Evolutionary conservation across 306 rosid species (phyloP).

Genomic region (Fragaria iinumae): DNA sequence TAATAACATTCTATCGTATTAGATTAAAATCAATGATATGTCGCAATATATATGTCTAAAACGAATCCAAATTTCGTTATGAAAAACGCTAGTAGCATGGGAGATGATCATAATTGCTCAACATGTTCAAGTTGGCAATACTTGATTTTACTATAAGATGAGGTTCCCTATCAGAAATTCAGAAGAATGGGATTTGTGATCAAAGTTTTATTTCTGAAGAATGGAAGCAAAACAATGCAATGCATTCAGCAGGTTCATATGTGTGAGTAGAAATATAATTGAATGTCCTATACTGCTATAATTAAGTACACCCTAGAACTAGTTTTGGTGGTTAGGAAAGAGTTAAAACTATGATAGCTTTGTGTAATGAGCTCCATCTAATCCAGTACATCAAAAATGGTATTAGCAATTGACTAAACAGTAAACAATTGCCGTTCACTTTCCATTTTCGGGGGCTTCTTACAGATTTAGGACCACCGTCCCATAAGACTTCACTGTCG

Average conservation of each 20-base stretch:
- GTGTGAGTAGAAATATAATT: background rate
- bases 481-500: background rate
- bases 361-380: background rate
- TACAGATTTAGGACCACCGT: background rate
- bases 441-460: background rate
- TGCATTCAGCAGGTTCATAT: background rate
- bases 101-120: background rate
- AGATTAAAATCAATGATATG: background rate
- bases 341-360: background rate
- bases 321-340: background rate
- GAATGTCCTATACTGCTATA: background rate
- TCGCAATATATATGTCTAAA: accelerated
- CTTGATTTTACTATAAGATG: background rate
- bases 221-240: background rate
- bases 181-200: background rate
- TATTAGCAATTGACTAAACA: background rate
- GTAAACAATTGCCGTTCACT: background rate
- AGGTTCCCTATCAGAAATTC: background rate
- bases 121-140: background rate
- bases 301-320: background rate
- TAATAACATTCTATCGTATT: too few species aligned
- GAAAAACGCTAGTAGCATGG: accelerated
- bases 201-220: background rate
- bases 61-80: too few species aligned
- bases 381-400: background rate